Percentiles rank a stretch among this genome's conserved stretches.
phyloP scores from a whole-genome alignment of 176 grass and related monocot genomes.

The Musa itinerans region DNA sequence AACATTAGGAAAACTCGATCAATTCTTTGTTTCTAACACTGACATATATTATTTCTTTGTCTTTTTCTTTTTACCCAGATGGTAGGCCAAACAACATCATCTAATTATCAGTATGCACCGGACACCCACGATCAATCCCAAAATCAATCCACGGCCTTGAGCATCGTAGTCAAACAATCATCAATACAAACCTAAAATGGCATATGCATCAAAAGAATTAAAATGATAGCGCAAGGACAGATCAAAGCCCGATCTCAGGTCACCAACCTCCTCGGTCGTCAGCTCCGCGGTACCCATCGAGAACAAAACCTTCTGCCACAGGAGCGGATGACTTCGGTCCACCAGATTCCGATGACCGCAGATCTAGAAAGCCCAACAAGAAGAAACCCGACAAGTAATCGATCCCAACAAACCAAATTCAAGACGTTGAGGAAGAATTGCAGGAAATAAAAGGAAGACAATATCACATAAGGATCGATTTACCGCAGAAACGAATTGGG shows the following conservation, averaged over 20 bases:
- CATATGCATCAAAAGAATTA: neutral
- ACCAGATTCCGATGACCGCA: neutral
- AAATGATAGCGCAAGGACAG: neutral
- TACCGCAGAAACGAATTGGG: neutral
- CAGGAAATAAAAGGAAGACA: neutral
- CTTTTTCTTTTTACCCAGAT: neutral
- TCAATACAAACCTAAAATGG: neutral
- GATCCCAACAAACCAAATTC: neutral
- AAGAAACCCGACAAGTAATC: neutral
- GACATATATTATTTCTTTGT: neutral
- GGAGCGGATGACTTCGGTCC: neutral
- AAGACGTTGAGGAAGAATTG: neutral
- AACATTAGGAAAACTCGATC: too few relatives aligned
- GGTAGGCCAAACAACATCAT: too few relatives aligned
- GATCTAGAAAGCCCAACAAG: slow-evolving; percentile 3
- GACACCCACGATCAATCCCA: too few relatives aligned
- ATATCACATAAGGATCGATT: neutral
- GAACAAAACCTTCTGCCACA: neutral
- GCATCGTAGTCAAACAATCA: too few relatives aligned
- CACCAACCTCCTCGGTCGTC: slow-evolving; percentile 81
- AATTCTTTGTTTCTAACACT: neutral
- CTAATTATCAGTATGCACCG: too few relatives aligned
- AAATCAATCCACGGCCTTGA: too few relatives aligned
- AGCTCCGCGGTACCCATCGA: slow-evolving; percentile 76
- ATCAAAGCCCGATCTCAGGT: slow-evolving; percentile 7